A percentile compares a stretch with the other conserved stretches of the same genome.
Evolutionary conservation across 805 yeast species (phyloP).

Genomic region (Lipomyces yamanashiensis): DNA sequence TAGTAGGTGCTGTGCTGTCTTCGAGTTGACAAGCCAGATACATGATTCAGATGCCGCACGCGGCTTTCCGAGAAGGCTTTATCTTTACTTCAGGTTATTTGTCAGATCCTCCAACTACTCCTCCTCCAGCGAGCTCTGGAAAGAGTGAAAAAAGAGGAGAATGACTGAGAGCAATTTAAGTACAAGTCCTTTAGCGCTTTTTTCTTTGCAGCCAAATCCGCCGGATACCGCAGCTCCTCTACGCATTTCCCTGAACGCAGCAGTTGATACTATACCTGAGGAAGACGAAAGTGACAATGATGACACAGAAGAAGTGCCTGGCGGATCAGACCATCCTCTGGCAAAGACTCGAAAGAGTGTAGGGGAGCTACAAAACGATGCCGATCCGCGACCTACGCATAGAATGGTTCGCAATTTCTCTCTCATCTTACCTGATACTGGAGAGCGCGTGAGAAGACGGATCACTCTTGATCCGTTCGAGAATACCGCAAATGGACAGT

Average conservation of each 20-base stretch:
- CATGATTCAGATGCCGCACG: conserved; percentile 2
- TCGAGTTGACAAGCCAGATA: neutral
- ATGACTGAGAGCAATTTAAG: neutral
- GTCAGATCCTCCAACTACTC: neutral
- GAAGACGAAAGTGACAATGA: neutral
- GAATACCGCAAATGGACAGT: neutral
- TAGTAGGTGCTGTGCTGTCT: neutral
- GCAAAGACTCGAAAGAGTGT: neutral
- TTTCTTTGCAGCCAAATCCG: neutral
- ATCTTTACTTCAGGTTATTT: neutral
- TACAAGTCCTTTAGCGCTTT: neutral
- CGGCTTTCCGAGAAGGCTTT: neutral
- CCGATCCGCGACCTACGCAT: neutral
- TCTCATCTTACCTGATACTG: conserved; percentile 24
- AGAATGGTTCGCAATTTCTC: conserved; percentile 29
- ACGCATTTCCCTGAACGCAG: neutral
- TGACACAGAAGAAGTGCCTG: neutral
- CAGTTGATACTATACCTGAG: neutral
- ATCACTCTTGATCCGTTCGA: conserved; percentile 33
- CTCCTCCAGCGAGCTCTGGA: neutral
- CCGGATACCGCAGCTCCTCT: conserved; percentile 8
- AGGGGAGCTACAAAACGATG: neutral
- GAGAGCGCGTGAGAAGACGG: conserved; percentile 31
- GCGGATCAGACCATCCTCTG: conserved; percentile 2
- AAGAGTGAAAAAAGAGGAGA: neutral